Conservation (phyloP, 1,139 yeast genomes). For the Hansenula lynferdii region DNA sequence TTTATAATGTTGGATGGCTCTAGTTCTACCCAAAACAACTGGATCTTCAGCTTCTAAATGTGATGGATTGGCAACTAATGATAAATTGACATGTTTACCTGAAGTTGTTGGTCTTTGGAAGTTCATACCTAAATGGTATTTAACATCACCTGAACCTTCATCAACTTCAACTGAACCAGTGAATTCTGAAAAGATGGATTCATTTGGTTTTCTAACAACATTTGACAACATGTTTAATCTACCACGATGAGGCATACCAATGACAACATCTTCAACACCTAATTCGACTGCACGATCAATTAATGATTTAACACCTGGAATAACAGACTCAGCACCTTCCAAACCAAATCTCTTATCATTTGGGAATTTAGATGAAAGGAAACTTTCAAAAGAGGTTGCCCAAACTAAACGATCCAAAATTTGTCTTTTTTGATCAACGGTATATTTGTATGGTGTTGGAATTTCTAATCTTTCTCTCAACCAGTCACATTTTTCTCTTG, state of each 20-base stretch:
- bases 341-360: constrained; percentile 98
- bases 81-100: constrained; percentile 92
- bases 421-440: constrained; percentile 90
- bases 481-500: constrained; percentile 97
- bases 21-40: constrained; percentile 95
- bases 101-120: constrained; percentile 98
- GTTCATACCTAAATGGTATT: constrained; percentile 99
- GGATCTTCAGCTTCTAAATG: constrained; percentile 99
- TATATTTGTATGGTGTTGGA: constrained; percentile 80
- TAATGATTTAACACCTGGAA: constrained; percentile 95
- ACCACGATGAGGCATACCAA: constrained; percentile 99
- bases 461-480: constrained; percentile 94
- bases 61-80: constrained; percentile 97
- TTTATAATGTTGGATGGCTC: constrained; percentile 93
- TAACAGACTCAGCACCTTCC: constrained; percentile 96
- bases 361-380: constrained; percentile 93
- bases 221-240: constrained; percentile 95
- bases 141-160: constrained; percentile 98
- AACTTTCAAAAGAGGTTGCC: constrained; percentile 91
- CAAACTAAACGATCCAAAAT: constrained; percentile 95
- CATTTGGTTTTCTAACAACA: constrained; percentile 98
- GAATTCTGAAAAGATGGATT: constrained; percentile 94
- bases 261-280: constrained; percentile 93
- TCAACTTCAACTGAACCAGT: constrained; percentile 82
- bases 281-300: constrained; percentile 90